phyloP scores from a whole-genome alignment of 1,284 basidiomycete genomes.

The Cutaneotrichosporon sp. region DNA sequence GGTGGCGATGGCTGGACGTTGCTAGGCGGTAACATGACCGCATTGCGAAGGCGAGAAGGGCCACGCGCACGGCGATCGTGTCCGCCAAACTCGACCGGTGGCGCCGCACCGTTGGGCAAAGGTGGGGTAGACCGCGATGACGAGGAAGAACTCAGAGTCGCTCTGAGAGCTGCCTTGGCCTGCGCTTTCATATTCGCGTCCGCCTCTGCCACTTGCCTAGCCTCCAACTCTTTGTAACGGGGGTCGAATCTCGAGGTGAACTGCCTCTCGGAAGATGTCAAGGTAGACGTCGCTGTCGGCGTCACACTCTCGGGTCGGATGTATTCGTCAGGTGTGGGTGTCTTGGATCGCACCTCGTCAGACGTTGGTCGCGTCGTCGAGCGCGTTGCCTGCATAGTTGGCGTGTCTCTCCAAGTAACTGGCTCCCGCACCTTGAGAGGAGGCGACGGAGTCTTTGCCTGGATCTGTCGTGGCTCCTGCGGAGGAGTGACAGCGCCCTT shows the following conservation, averaged over 20 bases:
- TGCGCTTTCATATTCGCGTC: not conserved
- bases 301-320: not conserved
- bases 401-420: not conserved
- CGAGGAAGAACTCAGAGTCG: not conserved
- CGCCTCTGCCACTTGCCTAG: not conserved
- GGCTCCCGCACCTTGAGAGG: not conserved
- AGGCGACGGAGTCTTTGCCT: constrained; percentile 5
- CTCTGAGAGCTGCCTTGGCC: constrained; percentile 1
- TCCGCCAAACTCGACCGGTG: constrained; percentile 2
- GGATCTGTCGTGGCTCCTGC: not conserved
- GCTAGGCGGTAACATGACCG: not conserved
- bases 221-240: constrained; percentile 3
- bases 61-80: not conserved
- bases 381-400: not conserved
- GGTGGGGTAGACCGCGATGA: not conserved
- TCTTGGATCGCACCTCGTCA: not conserved
- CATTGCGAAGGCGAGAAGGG: constrained; percentile 20
- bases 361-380: not conserved
- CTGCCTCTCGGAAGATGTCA: not conserved
- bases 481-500: not conserved
- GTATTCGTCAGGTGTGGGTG: not conserved
- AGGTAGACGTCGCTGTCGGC: not conserved
- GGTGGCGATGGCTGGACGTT: constrained; percentile 24
- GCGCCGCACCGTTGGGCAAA: not conserved
- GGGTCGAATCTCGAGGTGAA: constrained; percentile 18